Base-by-base conservation (phyloP, 345 rosid species). In the Euclidium syriacum region DNA sequence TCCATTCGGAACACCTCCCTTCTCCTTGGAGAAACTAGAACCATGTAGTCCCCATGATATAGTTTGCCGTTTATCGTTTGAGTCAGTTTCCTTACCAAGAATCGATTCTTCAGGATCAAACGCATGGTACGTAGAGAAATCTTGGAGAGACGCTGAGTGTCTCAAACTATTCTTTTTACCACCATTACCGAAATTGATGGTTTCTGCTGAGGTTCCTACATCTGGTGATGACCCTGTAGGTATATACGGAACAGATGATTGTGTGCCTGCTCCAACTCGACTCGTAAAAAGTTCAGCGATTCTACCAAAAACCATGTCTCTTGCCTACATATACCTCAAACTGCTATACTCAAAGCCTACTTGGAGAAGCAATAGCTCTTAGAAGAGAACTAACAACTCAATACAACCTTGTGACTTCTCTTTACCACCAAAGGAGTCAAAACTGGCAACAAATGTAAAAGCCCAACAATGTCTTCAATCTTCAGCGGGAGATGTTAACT, bases 61-160 rank as follows among this genome's bases (percentile, higher is more conserved):
- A 38, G 4, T 64, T 26, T 64, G 47, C 55, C 32, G 44, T 32
- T 70, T 54, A 47, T 12, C 36, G 1, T 1, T 9, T 3, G 25
- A 54, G 11, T 62, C 58, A 23, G 23, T 20, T 43, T 61, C 73
- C 12, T 20, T 5, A 19, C 65, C 48, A 49, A 64, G 52, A 65
- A 72, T 74, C 15, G 75, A 73, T 36, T 77, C 82, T 62, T 90
- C 96, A 3, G 81, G 77, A 79, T 79, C 85, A 75, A 79, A 62
- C 6, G 71, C 78, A 33, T 46, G 66, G 61, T 83, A 85, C 0
- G 84, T 66, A 22, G 99, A 74, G 52, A 94, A 84, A 66, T 94
- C 99, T 67, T 90, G 99, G 30, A 94, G 97, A 41, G 99, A 94
- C 0, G 97, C 76, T 0, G 99, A 84, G 26, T 77, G 88, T 40